Percentiles rank a stretch among this genome's conserved stretches.
Evolutionary conservation across 257 asterid species (phyloP).

Genomic region (Eustoma russellianum): DNA sequence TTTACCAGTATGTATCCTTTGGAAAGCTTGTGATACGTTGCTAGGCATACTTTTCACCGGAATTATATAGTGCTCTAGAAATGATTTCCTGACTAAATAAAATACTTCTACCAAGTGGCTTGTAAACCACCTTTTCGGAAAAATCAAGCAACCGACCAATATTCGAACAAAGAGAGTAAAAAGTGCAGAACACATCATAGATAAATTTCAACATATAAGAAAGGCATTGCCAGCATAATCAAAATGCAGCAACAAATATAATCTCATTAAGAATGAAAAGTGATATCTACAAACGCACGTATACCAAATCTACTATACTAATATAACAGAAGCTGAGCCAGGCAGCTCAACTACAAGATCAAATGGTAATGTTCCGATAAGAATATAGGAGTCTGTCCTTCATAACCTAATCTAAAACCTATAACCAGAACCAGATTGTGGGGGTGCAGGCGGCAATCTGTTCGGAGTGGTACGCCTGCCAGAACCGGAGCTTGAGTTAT

Average conservation of each 20-base stretch:
- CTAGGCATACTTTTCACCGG: too few species aligned
- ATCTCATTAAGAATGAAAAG: constrained; percentile 20
- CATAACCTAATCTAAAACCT: constrained; percentile 47
- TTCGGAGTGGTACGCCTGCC: constrained; percentile 84
- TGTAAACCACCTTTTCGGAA: too few species aligned
- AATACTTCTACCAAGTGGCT: too few species aligned
- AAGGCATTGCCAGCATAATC: constrained; percentile 20
- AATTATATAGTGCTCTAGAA: too few species aligned
- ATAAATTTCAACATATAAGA: too few species aligned
- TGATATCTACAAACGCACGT: constrained; percentile 53
- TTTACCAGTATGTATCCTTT: too few species aligned
- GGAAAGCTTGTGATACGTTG: too few species aligned
- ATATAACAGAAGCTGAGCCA: constrained; percentile 36
- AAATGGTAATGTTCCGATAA: constrained; percentile 32
- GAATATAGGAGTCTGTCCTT: constrained; percentile 32
- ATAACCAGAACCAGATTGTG: constrained; percentile 62
- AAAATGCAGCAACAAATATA: constrained; percentile 34
- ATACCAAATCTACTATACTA: constrained; percentile 32
- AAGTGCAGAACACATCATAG: too few species aligned
- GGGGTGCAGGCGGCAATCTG: constrained; percentile 95
- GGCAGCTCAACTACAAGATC: constrained; percentile 33
- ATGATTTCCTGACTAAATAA: too few species aligned
- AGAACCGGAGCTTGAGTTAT: constrained; percentile 43
- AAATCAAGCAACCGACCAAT: too few species aligned
- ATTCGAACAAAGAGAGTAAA: too few species aligned